A percentile compares a stretch with the other conserved stretches of the same genome.
Evolutionary conservation across 164 flowering plant species (phyloP).

Genomic region (Vitis cinerea): DNA sequence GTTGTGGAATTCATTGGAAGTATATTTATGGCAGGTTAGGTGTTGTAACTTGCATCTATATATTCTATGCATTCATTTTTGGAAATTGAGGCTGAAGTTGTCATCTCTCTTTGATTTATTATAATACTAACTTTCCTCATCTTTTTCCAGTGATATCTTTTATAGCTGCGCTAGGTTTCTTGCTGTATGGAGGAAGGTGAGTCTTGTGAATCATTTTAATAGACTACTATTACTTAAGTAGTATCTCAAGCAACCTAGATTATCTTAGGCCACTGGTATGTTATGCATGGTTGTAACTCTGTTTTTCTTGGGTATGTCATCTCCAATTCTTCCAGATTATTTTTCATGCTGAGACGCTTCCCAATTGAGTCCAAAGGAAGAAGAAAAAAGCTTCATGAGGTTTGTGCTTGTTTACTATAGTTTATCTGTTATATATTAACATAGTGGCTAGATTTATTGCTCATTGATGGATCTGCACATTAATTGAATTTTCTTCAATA

Average conservation of each 20-base stretch:
- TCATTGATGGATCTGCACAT: background rate
- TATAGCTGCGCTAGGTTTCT: slow-evolving; percentile 77
- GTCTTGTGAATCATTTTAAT: slow-evolving; percentile 4
- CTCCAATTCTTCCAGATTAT: slow-evolving; percentile 45
- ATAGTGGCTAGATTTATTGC: background rate
- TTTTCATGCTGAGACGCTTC: slow-evolving; percentile 87
- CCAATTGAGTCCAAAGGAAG: slow-evolving; percentile 95
- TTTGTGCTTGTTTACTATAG: slow-evolving; percentile 16
- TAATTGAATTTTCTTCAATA: too few species aligned
- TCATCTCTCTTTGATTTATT: background rate
- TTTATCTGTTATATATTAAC: background rate
- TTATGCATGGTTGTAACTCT: background rate
- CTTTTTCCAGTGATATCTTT: slow-evolving; percentile 69
- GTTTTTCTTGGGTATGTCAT: background rate
- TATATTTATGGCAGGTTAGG: slow-evolving; percentile 84
- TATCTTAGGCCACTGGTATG: background rate
- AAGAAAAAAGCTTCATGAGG: slow-evolving; percentile 96
- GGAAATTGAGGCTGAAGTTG: background rate
- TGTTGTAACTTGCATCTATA: slow-evolving; percentile 4
- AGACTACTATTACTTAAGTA: too few species aligned
- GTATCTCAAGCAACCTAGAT: background rate
- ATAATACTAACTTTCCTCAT: slow-evolving; percentile 1
- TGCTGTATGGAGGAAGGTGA: slow-evolving; percentile 93
- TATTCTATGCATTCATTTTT: background rate
- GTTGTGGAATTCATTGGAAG: slow-evolving; percentile 65